Base-by-base conservation (phyloP, 2,329 filamentous ascomycete species). In the Hortaea werneckii region DNA sequence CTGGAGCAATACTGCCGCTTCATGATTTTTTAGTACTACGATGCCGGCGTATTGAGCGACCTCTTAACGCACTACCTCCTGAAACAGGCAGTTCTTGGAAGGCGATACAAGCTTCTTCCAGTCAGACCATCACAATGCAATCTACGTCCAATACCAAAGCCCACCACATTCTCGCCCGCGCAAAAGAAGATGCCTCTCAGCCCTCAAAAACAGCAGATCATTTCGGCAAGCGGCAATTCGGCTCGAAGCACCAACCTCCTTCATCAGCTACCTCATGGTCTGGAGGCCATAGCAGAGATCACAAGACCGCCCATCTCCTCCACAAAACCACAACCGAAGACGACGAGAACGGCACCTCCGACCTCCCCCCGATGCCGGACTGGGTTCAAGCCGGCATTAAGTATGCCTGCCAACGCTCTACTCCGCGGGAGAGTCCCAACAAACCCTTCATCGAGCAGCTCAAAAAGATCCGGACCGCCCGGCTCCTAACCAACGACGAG, bases 381-480 rank as follows among this genome's bases (percentile, higher is more conserved):
- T 94, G 79, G 79, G 77, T 82, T 9, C 67, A 73, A 37, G 65
- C 84, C 45, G 73, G 76, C 28, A 69, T 79, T 8, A 71, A 72
- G 5, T 95, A 92, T 64, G 82, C 89, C 5, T 96, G 92, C 57
- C 79, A 94, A 61, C 80, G 90, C 26, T 77, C 80, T 1, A 87
- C 88, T 0, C 83, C 81, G 0, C 66, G 78, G 0, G 68, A 82
- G 45, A 73, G 80, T 0, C 84, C 85, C 0, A 96, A 96, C 55
- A 72, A 79, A 37, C 65, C 65, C 0, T 96, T 98, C 61, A 78
- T 95, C 37, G 67, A 76, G 1, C 74, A 85, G 49, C 73, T 98
- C 5, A 77, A 80, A 54, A 82, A 83, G 48, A 87, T 96, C 53
- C 79, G 83, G 40, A 78, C 77, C 2, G 75, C 82, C 2, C 78